Conservation (phyloP, 208 protist species). For the Endotrypanum monterogeii region DNA sequence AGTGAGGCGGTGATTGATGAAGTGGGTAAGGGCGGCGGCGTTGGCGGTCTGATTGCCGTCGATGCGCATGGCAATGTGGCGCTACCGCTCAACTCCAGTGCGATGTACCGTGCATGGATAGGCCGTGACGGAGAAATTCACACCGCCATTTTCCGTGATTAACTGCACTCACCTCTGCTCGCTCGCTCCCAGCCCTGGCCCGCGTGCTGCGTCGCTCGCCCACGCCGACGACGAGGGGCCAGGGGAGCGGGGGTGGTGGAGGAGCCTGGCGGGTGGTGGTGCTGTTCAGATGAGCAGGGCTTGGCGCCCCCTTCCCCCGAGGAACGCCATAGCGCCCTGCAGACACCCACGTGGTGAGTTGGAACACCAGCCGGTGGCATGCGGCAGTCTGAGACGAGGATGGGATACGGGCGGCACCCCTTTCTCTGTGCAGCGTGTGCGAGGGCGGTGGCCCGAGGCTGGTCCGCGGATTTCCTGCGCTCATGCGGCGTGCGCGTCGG, state of each 20-base stretch:
- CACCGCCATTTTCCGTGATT: slow-evolving; percentile 27
- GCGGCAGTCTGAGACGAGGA: neutral
- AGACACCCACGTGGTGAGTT: neutral
- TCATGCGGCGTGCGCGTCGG: neutral
- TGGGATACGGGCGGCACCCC: neutral
- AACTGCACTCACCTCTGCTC: neutral
- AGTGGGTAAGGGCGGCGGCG: slow-evolving; percentile 22
- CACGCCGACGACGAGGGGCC: too few relatives aligned
- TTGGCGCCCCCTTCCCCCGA: too few relatives aligned
- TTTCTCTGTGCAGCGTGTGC: neutral
- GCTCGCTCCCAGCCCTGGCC: neutral
- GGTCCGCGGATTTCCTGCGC: neutral
- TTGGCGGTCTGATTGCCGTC: slow-evolving; percentile 25
- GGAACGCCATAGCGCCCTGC: neutral
- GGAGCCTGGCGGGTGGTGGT: too few relatives aligned
- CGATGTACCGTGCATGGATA: slow-evolving; percentile 38
- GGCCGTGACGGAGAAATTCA: slow-evolving; percentile 28
- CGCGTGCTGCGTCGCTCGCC: too few relatives aligned
- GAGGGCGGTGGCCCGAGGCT: neutral
- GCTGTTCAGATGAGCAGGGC: too few relatives aligned
- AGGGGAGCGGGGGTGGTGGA: too few relatives aligned
- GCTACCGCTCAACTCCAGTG: slow-evolving; percentile 29
- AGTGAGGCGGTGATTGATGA: slow-evolving; percentile 21
- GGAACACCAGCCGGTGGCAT: neutral
- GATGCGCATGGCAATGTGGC: slow-evolving; percentile 28